Evolutionary conservation across 2,329 filamentous ascomycete species (phyloP), one percentile per base, ranked within the genome.

Genomic region (Exophiala oligosperma): DNA sequence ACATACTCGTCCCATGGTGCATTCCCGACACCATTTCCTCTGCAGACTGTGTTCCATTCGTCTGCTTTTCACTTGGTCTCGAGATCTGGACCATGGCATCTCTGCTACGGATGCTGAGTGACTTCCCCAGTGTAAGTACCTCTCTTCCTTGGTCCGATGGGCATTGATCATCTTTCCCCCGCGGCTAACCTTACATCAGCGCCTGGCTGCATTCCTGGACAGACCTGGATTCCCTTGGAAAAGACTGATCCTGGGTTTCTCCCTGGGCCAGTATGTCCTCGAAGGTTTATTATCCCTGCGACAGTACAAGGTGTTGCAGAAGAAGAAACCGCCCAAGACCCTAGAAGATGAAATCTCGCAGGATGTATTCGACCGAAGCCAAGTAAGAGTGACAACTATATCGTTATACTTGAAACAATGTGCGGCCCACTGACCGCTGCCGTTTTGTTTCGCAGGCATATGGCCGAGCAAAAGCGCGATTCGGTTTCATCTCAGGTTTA

Each of bases 191-290:
- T 2, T 49, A 48, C 29, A 38, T 48, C 69, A 85, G 81, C 79
- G 84, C 79, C 86, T 97, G 67, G 91, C 91, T 72, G 85, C 85
- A 74, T 87, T 89, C 75, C 88, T 97, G 69, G 94, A 99, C 80
- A 86, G 90, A 71, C 92, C 93, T 58, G 81, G 90, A 71, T 96
- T 97, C 79, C 93, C 94, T 55, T 99, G 94, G 94, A 99, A 97
- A 85, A 89, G 86, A 73, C 86, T 99, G 69, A 92, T 99, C 69
- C 84, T 97, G 68, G 90, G 92, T 69, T 99, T 99, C 79, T 96
- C 92, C 29, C 74, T 97, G 68, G 91, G 89, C 61, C 91, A 99
- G 73, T 97, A 91, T 74, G 77, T 91, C 54, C 87, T 99, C 71
- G 94, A 99, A 75, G 87, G 91, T 46, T 90, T 93, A 77, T 86